Conservation (phyloP, 768 basidiomycete species). For the Tylopilus rubrobrunneus region DNA sequence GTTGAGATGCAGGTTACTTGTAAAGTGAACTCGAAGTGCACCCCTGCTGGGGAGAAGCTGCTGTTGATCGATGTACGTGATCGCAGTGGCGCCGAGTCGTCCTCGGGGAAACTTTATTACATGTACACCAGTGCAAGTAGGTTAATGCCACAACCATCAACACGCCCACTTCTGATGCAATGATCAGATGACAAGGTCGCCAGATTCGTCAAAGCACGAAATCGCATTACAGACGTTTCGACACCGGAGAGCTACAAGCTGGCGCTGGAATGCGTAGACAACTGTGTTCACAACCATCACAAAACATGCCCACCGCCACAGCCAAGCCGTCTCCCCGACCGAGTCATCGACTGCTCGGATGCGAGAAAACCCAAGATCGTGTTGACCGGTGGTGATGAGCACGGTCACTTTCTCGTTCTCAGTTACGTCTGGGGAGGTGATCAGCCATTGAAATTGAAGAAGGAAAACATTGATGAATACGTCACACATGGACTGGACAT, state of each 20-base stretch:
- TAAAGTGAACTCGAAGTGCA: background rate
- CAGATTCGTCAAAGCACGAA: background rate
- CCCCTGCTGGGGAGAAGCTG: background rate
- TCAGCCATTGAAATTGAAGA: background rate
- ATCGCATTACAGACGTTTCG: background rate
- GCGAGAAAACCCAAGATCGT: background rate
- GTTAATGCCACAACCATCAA: background rate
- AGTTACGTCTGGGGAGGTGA: conserved; percentile 1
- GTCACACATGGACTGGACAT: conserved; percentile 1
- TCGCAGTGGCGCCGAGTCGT: background rate
- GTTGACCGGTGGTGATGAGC: background rate
- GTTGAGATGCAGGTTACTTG: background rate
- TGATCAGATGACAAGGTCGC: background rate
- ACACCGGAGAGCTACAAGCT: background rate
- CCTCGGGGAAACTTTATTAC: background rate
- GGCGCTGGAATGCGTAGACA: background rate
- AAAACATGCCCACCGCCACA: background rate
- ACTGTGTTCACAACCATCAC: background rate
- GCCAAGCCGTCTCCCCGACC: background rate
- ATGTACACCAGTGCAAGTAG: background rate
- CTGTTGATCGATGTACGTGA: background rate
- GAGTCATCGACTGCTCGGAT: background rate
- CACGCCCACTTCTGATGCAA: background rate
- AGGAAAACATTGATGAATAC: background rate
- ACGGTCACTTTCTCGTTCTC: background rate